A percentile compares a stretch with the other conserved stretches of the same genome.
phyloP scores from a whole-genome alignment of 768 basidiomycete species.

The Gelatoporia subvermispora region DNA sequence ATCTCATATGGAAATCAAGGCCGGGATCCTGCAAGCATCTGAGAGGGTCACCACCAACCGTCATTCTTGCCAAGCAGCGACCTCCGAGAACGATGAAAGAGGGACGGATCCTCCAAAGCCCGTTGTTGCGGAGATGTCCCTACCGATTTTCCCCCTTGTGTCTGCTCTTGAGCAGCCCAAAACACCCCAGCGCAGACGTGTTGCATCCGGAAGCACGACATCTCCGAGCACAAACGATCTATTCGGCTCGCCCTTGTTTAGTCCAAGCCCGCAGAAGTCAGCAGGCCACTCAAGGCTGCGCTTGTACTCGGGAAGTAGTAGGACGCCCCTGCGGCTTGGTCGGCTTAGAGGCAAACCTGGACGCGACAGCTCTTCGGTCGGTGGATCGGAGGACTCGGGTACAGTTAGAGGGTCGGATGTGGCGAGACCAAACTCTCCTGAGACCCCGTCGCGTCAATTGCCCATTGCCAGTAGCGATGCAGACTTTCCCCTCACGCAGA shows the following conservation, averaged over 20 bases:
- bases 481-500: too few relatives aligned
- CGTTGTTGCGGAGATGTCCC: not conserved
- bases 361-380: not conserved
- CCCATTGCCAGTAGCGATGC: constrained; percentile 45
- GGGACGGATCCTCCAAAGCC: not conserved
- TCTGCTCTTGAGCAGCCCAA: constrained; percentile 6
- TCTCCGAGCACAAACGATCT: constrained; percentile 3
- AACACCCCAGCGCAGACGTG: constrained; percentile 8
- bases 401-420: constrained; percentile 17
- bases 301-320: too few relatives aligned
- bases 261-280: constrained; percentile 1
- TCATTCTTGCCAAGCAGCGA: too few relatives aligned
- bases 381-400: not conserved
- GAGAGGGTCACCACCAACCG: too few relatives aligned
- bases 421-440: constrained; percentile 32
- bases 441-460: constrained; percentile 38
- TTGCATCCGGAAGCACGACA: not conserved
- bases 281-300: not conserved
- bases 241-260: constrained; percentile 17
- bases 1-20: too few relatives aligned
- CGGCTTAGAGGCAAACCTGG: too few relatives aligned
- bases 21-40: too few relatives aligned
- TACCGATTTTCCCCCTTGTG: constrained; percentile 7
- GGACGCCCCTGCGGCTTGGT: too few relatives aligned
- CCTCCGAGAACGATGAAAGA: too few relatives aligned